Evolutionary conservation across 2,329 filamentous ascomycete genomes (phyloP), one percentile per base, ranked within the genome.

Genomic region (Ceratocystis harringtonii): DNA sequence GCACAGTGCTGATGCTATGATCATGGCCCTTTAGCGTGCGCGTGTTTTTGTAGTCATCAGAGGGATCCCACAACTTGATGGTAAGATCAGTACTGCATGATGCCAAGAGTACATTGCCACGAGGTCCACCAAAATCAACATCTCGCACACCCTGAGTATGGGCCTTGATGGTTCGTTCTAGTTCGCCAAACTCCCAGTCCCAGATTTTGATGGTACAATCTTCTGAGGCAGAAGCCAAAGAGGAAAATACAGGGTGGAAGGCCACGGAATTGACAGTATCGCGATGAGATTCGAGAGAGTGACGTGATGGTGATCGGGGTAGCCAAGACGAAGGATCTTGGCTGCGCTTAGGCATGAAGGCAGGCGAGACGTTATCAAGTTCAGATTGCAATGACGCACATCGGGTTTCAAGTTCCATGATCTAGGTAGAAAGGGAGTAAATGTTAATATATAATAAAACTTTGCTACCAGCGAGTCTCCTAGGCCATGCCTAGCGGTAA

Each of bases 131-230:
- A 76, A 89, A 96, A 72, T 96, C 92, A 44, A 96, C 84, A 72
- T 95, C 91, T 32, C 94, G 77, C 0, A 96, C 90, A 2, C 90
- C 84, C 72, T 89, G 91, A 4, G 91, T 96, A 72, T 96, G 92
- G 1, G 90, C 91, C 73, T 96, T 96, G 66, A 96, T 82, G 0
- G 92, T 96, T 68, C 87, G 80, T 74, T 96, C 92, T 3, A 95
- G 79, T 75, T 96, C 92, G 61, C 92, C 92, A 28, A 95, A 77
- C 72, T 96, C 92, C 88, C 91, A 96, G 72, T 96, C 92, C 92
- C 92, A 96, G 65, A 96, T 92, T 72, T 96, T 96, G 74, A 97
- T 95, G 6, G 89, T 95, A 65, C 84, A 89, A 74, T 96, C 92
- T 74, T 96, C 92, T 7, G 91, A 95, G 17, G 89, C 92, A 0